phyloP scores from a whole-genome alignment of 225 moss, liverwort and hornwort species.

The Pseudisothecium myosuroides region DNA sequence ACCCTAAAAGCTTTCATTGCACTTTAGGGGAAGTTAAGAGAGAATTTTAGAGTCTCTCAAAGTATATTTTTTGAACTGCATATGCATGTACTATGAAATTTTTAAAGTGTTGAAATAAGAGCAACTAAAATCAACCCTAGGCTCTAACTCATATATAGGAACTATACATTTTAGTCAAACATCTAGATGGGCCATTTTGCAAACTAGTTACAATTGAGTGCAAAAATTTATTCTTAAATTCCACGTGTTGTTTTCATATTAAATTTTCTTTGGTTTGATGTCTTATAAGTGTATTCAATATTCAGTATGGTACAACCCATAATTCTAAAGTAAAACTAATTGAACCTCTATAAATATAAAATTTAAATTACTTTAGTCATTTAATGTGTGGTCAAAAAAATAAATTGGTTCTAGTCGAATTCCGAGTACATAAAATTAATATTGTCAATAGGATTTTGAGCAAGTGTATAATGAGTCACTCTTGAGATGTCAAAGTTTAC shows the following conservation, averaged over 20 bases:
- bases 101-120: too few relatives aligned
- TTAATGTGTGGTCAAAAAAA: not conserved
- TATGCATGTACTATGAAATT: not conserved
- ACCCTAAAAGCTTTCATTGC: not conserved
- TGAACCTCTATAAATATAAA: not conserved
- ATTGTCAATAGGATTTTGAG: too few relatives aligned
- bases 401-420: accelerated
- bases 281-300: not conserved
- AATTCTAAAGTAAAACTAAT: not conserved
- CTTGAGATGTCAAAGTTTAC: not conserved
- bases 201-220: not conserved
- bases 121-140: not conserved
- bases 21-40: too few relatives aligned
- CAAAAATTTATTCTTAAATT: not conserved
- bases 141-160: not conserved
- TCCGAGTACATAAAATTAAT: accelerated
- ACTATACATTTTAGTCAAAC: not conserved
- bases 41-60: not conserved
- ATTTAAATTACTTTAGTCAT: not conserved
- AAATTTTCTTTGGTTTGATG: accelerated
- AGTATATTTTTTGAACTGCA: too few relatives aligned
- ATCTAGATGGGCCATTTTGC: not conserved
- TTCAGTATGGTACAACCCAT: not conserved
- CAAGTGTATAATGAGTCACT: not conserved
- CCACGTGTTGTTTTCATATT: not conserved